These are phyloP conservation scores for Saccharomycopsis malanga DNA, from an alignment of 805 yeast genomes.

Conservation along the genomic window DNA sequence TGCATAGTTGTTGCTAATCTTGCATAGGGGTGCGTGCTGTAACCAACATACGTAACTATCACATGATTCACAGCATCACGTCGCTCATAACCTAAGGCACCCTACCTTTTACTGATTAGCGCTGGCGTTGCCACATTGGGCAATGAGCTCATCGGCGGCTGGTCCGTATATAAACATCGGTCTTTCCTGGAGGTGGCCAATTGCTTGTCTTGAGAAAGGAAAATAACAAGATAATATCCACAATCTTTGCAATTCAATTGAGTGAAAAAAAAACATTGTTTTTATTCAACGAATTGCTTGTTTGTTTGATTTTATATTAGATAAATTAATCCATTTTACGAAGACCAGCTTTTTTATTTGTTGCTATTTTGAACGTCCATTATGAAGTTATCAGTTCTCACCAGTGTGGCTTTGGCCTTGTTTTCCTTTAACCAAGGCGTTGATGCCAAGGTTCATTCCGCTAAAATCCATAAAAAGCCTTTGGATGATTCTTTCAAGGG, in stretches of 20 bases:
- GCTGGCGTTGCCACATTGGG: neutral
- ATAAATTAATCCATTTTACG: too few species aligned
- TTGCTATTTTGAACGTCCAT: neutral
- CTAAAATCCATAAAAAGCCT: slow-evolving; percentile 54
- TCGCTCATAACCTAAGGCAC: too few species aligned
- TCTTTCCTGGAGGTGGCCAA: too few species aligned
- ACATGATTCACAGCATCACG: too few species aligned
- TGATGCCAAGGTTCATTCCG: slow-evolving; percentile 46
- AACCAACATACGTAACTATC: too few species aligned
- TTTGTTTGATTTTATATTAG: too few species aligned
- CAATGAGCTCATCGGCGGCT: neutral
- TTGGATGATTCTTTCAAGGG: slow-evolving; percentile 50
- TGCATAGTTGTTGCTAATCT: too few species aligned
- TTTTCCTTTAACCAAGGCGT: slow-evolving; percentile 24
- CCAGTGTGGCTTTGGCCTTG: slow-evolving; percentile 15
- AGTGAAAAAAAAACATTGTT: too few species aligned
- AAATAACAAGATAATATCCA: too few species aligned
- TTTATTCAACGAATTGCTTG: too few species aligned
- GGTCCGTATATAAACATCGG: neutral
- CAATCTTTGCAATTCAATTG: neutral
- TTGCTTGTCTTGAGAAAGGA: too few species aligned
- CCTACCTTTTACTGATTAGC: neutral
- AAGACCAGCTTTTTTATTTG: neutral
- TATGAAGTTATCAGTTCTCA: slow-evolving; percentile 17
- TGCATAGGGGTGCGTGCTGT: too few species aligned